Conservation (phyloP, 129 eudicot species). For the Flaveria robusta region DNA sequence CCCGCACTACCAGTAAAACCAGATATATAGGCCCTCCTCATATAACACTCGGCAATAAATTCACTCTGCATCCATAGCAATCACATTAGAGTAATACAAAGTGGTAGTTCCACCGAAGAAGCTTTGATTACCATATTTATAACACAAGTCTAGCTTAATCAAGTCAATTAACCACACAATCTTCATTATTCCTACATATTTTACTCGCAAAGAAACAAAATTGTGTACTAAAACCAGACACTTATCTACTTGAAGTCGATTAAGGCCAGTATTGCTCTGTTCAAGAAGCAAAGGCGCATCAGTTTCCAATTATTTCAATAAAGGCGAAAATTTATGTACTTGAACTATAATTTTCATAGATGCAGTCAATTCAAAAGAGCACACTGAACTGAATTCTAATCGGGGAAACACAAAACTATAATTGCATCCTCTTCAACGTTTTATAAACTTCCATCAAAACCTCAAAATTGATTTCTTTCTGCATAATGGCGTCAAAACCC, state of each 20-base stretch:
- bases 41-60: slow-evolving; percentile 85
- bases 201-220: background rate
- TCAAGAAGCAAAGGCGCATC: background rate
- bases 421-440: background rate
- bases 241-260: background rate
- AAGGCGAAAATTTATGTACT: too few species aligned
- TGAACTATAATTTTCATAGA: background rate
- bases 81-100: slow-evolving; percentile 17
- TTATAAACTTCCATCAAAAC: too few species aligned
- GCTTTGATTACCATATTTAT: background rate
- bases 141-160: slow-evolving; percentile 6
- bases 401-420: background rate
- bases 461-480: too few species aligned
- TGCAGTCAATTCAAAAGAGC: too few species aligned
- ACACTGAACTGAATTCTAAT: background rate
- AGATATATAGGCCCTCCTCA: slow-evolving; percentile 83
- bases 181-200: background rate
- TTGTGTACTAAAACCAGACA: background rate
- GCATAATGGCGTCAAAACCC: background rate
- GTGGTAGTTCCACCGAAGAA: background rate
- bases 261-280: background rate
- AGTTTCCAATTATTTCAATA: background rate
- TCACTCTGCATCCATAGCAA: slow-evolving; percentile 70
- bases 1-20: slow-evolving; percentile 99
- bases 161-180: slow-evolving; percentile 17